Evolutionary conservation across 1,284 basidiomycete species (phyloP), one percentile per base, ranked within the genome.

Genomic region (Fomitopsis palustris): DNA sequence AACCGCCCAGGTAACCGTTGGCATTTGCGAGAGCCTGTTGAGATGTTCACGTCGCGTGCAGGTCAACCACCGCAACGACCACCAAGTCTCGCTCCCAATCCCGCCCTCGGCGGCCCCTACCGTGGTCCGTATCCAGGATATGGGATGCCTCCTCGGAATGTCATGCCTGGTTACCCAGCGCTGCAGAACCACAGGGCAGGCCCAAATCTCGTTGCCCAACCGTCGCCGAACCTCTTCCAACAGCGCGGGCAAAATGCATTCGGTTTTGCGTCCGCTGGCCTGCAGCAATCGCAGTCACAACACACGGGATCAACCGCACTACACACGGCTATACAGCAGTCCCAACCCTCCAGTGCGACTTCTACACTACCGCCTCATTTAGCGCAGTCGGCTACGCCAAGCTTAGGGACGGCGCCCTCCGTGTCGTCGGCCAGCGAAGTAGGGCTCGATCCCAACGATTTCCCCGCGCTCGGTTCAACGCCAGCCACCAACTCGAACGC

Each of bases 371-470:
- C 78, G 17, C 82, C 80, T 31, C 83, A 86, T 69, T 73, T 86
- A 58, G 70, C 77, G 60, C 84, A 83, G 66, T 80, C 74, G 59
- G 68, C 81, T 57, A 75, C 82, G n/a, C 72, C 77, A 17, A 74
- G 68, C 60, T 64, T 76, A 54, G 75, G 76, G 49, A 79, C 73
- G 47, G 79, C 82, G 33, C 82, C 83, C 39, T 83, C 84, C 41
- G 81, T 78, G 57, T 84, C 85, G 54, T 85, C 86, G n/a, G 75
- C 83, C 33, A 85, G 81, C 67, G 90, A 91, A 67, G 83, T 87
- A 58, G 87, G 85, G n/a, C 82, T 93, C 55, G 91, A 93, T 77
- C 90, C 85, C 37, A 93, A 88, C 69, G 91, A 93, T 73, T 93
- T 93, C 67, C 91, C 91, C 12, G 91, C 90, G 27, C 81, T 93